Evolutionary conservation across 2,329 filamentous ascomycete species (phyloP).

Genomic region (Pseudonectria buxi): DNA sequence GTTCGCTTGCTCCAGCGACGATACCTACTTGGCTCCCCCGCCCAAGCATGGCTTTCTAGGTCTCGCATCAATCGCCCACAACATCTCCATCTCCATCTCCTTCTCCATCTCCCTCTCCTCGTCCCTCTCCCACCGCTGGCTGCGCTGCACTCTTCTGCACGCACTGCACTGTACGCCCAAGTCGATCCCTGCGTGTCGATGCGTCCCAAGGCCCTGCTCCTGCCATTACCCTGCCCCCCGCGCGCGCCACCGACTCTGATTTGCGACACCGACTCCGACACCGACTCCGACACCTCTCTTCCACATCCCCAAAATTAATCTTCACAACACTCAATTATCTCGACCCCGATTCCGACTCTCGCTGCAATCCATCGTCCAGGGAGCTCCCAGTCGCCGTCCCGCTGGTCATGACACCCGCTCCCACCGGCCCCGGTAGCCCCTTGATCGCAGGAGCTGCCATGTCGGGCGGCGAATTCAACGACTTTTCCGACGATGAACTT

Average conservation of each 20-base stretch:
- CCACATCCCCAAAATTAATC: no score
- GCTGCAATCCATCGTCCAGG: conserved; percentile 8
- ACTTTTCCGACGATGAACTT: conserved; percentile 33
- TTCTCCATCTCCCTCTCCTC: conserved; percentile 3
- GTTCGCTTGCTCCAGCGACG: no score
- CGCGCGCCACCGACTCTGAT: conserved; percentile 16
- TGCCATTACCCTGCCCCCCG: conserved; percentile 9
- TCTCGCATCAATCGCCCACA: conserved; percentile 24
- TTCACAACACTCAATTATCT: conserved; percentile 8
- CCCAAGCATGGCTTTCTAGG: conserved; percentile 7
- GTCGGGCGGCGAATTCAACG: conserved; percentile 31
- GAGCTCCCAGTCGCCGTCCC: conserved; percentile 13
- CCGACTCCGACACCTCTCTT: no score
- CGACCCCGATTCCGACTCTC: conserved; percentile 5
- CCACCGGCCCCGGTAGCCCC: conserved; percentile 29
- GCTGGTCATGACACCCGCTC: conserved; percentile 31
- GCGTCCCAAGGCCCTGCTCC: conserved; percentile 11
- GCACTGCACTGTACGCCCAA: background rate
- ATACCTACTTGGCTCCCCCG: no score
- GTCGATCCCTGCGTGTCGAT: conserved; percentile 8
- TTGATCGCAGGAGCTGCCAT: conserved; percentile 32
- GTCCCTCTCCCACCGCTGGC: background rate
- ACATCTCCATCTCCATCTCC: no score
- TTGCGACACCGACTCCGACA: conserved; percentile 15
- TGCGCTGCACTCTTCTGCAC: background rate